Evolutionary conservation across 2,329 filamentous ascomycete species (phyloP), one percentile per base, ranked within the genome.

Genomic region (Arthroderma sp.): DNA sequence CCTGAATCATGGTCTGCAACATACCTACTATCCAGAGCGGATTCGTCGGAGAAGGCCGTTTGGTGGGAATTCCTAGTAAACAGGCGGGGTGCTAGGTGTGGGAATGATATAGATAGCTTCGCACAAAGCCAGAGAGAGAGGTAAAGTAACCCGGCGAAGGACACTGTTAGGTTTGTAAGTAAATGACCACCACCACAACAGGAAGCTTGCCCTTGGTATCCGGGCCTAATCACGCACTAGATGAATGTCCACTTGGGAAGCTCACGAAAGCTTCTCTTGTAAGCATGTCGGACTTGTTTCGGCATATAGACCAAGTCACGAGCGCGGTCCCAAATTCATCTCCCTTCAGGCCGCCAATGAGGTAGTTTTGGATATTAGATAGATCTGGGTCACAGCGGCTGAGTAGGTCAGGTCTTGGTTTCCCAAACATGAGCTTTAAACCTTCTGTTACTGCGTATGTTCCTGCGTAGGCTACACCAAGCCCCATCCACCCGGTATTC

Each of bases 261-360:
- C 83, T 88, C 38, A 83, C 75, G 65, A 94, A 95, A 1, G 84
- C 87, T 57, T 94, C 85, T 42, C 85, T 68, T 40, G 86, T 70
- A 39, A 70, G 58, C 10, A 61, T 61, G 59, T 87, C 74, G 0
- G 70, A 50, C 29, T 52, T 71, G 52, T 83, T 79, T 42, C 64
- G 71, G 71, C 89, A 95, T 46, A 95, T 94, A 15, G 66, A 68
- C 44, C 78, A 79, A n/a, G 74, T 78, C 38, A 94, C 86, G 10
- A 94, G 69, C 43, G 78, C 74, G 52, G 81, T 81, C 1, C 74
- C 73, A 22, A 70, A 69, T 15, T 68, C 66, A 9, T 77, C 57
- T 54, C 69, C 47, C 51, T 63, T 68, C 45, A 78, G 69, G 2
- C 81, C 80, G 36, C 83, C 78, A 29, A 89, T 74, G 6, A 75